These are phyloP conservation scores for Alternaria triticimaculans DNA, from an alignment of 2,329 filamentous ascomycete species.

Conservation along the genomic window DNA sequence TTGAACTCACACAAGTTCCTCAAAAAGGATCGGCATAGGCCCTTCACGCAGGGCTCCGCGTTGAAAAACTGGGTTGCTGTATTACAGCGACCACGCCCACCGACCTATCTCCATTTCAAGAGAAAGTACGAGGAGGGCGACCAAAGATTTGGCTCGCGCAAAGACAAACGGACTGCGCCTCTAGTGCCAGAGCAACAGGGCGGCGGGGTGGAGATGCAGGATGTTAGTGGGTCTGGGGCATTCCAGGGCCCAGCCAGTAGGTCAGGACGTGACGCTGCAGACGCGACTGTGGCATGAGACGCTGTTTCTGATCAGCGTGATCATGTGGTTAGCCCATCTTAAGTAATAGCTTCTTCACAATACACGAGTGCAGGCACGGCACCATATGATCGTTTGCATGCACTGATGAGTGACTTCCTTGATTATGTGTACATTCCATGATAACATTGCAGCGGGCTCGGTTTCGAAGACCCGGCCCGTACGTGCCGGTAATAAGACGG, in stretches of 20 bases:
- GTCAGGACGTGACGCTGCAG: conserved; percentile 21
- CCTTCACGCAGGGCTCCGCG: conserved; percentile 80
- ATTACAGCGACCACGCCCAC: conserved; percentile 80
- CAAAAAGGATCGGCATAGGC: conserved; percentile 88
- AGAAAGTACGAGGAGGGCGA: conserved; percentile 77
- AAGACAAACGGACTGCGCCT: conserved; percentile 58
- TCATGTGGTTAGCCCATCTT: conserved; percentile 5
- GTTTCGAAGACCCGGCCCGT: not conserved
- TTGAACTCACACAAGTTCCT: conserved; percentile 95
- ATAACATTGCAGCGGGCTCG: not conserved
- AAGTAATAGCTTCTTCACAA: conserved; percentile 3
- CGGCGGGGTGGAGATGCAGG: conserved; percentile 74
- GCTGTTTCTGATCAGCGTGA: not conserved
- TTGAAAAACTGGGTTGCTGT: conserved; percentile 83
- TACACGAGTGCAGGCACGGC: not conserved
- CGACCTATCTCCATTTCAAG: conserved; percentile 91
- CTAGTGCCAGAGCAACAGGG: conserved; percentile 60
- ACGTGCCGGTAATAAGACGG: conserved; percentile 11
- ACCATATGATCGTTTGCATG: not conserved
- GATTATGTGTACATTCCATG: not conserved
- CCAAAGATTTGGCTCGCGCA: conserved; percentile 74
- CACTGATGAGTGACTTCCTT: not conserved
- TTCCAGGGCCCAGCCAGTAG: conserved; percentile 46
- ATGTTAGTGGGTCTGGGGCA: conserved; percentile 37
- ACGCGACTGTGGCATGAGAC: conserved; percentile 17